These are phyloP conservation scores for Penicillium polonicum DNA, from an alignment of 2,329 filamentous ascomycete species.

Conservation along the genomic window DNA sequence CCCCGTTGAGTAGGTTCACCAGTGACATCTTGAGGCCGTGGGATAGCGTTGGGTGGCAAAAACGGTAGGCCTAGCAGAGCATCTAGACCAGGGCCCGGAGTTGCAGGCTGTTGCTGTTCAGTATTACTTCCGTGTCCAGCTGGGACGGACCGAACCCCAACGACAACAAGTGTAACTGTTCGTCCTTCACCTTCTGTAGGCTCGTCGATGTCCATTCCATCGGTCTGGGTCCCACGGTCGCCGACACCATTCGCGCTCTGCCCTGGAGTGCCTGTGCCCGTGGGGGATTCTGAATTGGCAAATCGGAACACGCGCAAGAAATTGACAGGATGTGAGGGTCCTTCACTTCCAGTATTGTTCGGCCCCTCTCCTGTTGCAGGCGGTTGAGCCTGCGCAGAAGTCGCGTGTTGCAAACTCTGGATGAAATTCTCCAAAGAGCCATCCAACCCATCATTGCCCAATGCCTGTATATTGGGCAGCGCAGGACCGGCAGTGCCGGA, in stretches of 20 bases:
- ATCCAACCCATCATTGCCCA: slow-evolving; percentile 57
- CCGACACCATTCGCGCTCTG: slow-evolving; percentile 28
- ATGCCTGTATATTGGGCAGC: slow-evolving; percentile 55
- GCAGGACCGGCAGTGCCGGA: slow-evolving; percentile 60
- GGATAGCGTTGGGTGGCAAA: slow-evolving; percentile 44
- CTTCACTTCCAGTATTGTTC: slow-evolving; percentile 38
- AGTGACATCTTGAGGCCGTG: slow-evolving; percentile 44
- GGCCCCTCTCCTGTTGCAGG: slow-evolving; percentile 33
- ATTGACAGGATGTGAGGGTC: slow-evolving; percentile 58
- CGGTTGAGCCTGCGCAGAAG: slow-evolving; percentile 54
- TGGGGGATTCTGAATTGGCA: slow-evolving; percentile 50
- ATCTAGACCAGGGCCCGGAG: slow-evolving; percentile 43
- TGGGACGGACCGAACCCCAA: slow-evolving; percentile 66
- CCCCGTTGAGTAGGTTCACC: slow-evolving; percentile 54
- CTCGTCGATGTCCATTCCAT: slow-evolving; percentile 43
- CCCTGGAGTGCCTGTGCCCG: slow-evolving; percentile 22
- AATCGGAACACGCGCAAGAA: slow-evolving; percentile 70
- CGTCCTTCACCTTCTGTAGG: slow-evolving; percentile 51
- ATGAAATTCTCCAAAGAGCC: slow-evolving; percentile 64
- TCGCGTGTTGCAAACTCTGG: slow-evolving; percentile 61
- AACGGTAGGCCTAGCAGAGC: slow-evolving; percentile 48
- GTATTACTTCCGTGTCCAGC: slow-evolving; percentile 48
- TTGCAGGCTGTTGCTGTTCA: slow-evolving; percentile 46
- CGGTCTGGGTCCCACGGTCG: slow-evolving; percentile 25
- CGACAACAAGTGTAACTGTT: slow-evolving; percentile 68